These are phyloP conservation scores for Podosphaera xanthii DNA, from an alignment of 2,329 filamentous ascomycete genomes.

Conservation along the genomic window DNA sequence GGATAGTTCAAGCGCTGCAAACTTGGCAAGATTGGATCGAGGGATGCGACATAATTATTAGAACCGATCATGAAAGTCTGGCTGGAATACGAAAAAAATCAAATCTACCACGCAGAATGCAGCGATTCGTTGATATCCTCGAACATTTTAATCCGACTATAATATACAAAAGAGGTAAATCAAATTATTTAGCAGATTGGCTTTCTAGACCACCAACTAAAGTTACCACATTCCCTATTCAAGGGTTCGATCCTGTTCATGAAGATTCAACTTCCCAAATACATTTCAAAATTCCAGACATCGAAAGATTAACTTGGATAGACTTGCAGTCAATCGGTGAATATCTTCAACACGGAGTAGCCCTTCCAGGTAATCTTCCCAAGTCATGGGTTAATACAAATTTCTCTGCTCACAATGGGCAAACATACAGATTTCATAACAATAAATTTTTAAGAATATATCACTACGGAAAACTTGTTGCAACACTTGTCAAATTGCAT, in stretches of 20 bases:
- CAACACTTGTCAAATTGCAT: background rate
- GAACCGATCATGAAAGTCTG: background rate
- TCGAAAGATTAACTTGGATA: background rate
- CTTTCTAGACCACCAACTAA: background rate
- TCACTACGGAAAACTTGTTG: background rate
- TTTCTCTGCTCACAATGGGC: background rate
- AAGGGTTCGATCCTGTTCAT: background rate
- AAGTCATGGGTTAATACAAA: background rate
- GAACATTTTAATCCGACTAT: slow-evolving; percentile 1
- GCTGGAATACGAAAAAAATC: background rate
- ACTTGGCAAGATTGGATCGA: slow-evolving; percentile 1
- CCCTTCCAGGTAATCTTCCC: background rate
- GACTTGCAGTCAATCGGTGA: background rate
- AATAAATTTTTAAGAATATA: background rate
- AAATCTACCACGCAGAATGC: background rate
- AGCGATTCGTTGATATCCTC: background rate
- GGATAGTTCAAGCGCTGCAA: background rate
- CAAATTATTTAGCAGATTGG: background rate
- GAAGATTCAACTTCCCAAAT: background rate
- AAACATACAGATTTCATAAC: background rate
- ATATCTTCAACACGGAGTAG: background rate
- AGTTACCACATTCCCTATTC: background rate
- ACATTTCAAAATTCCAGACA: background rate
- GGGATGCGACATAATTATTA: background rate
- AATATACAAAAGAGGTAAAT: background rate